Evolutionary conservation across 2,329 filamentous ascomycete species (phyloP).

Genomic region (Talaromyces verruculosus): DNA sequence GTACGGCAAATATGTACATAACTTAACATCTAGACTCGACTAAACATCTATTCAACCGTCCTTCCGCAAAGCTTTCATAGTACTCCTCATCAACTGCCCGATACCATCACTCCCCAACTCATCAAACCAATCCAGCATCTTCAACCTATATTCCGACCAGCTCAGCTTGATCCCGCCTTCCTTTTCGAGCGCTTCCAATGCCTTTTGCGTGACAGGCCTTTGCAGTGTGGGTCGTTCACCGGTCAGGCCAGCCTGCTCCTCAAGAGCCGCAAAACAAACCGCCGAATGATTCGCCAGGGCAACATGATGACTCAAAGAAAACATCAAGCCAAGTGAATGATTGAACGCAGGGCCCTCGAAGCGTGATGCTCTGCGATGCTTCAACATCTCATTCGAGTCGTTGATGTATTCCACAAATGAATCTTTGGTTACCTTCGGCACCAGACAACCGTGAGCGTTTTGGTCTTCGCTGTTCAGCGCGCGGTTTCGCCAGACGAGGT

Average conservation of each 20-base stretch:
- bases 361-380: conserved; percentile 31
- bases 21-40: not conserved
- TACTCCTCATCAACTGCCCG: conserved; percentile 72
- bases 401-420: conserved; percentile 45
- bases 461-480: conserved; percentile 66
- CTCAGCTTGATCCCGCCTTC: conserved; percentile 65
- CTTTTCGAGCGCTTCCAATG: conserved; percentile 61
- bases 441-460: conserved; percentile 57
- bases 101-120: conserved; percentile 65
- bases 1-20: conserved; percentile 5
- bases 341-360: conserved; percentile 29
- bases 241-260: conserved; percentile 38
- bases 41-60: conserved; percentile 22
- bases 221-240: conserved; percentile 28
- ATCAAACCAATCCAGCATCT: conserved; percentile 69
- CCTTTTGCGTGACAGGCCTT: conserved; percentile 66
- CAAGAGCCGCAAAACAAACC: conserved; percentile 49
- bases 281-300: conserved; percentile 49
- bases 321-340: conserved; percentile 42
- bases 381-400: conserved; percentile 37
- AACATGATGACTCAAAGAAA: conserved; percentile 51
- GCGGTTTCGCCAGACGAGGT: conserved; percentile 74
- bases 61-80: conserved; percentile 71
- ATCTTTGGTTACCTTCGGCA: conserved; percentile 48
- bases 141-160: conserved; percentile 73